Base-by-base conservation (phyloP, 1,284 basidiomycete species). In the Fistulina hepatica region DNA sequence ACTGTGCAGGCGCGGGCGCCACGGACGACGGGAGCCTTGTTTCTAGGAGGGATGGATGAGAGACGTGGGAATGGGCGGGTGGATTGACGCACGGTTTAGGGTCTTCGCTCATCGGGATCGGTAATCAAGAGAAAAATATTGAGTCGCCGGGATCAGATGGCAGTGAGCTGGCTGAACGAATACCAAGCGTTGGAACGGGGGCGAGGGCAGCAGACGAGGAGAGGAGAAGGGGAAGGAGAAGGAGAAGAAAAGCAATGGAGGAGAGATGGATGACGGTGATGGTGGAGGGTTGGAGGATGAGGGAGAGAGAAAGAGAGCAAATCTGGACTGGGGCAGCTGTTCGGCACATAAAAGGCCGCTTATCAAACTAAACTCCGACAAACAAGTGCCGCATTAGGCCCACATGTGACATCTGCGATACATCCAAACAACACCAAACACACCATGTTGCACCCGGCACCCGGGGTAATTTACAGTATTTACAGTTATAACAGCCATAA, bases 1-100 rank as follows among this genome's bases (percentile, higher is more conserved):
- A 84, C 81, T 28, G 79, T 84, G 54, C 82, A 86, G 17, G 82
- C 82, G 36, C 83, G 64, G 36, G 81, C 79, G 38, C 81, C 81
- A 49, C 81, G 67, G 34, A 77, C 64, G 38, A 84, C 69, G 39
- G 78, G 76, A 13, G 69, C 39, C 51, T 69, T 67, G 41, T 55
- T 26, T 42, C 63, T 66, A 50, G 24, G 28, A 31, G 28, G 8
- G 10, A 19, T 16, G 15, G 11, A 13, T 3, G 10, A 8, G 11
- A 19, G 28, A 9, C 13, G 13, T 8, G 13, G 9, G 6, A 19
- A 31, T 31, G 28, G 10, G n/a, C n/a, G 13, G 28, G 5, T 11
- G 9, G 19, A 19, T 12, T 27, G 12, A 31, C 15, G 13, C 15
- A 31, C 28, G 13, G 15, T 16, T 19, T 19, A 13, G 10, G 28